Percentiles rank a stretch among this genome's conserved stretches.
phyloP scores from a whole-genome alignment of 495 filamentous ascomycete genomes.

The Tuber magnatum region DNA sequence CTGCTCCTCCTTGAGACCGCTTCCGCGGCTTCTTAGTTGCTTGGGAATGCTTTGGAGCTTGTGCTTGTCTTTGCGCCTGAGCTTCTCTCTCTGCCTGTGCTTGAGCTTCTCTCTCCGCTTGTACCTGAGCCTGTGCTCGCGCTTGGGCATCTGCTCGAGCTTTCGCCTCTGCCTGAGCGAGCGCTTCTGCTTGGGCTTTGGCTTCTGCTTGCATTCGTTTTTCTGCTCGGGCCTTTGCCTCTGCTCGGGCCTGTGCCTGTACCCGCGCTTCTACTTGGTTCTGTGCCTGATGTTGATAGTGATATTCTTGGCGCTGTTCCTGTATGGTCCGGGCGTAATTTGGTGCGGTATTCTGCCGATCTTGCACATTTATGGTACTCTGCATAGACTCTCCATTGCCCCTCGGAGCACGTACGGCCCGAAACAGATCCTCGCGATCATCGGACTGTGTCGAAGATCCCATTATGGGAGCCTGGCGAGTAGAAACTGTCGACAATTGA shows the following conservation, averaged over 20 bases:
- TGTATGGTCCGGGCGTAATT: background rate
- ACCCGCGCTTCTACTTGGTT: background rate
- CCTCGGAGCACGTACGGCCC: background rate
- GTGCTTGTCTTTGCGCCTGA: slow-evolving; percentile 7
- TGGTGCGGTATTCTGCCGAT: background rate
- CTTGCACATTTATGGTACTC: background rate
- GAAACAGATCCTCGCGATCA: background rate
- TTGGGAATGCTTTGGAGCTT: slow-evolving; percentile 9
- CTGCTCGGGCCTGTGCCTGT: slow-evolving; percentile 10
- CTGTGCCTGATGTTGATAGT: background rate
- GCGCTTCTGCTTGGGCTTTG: slow-evolving; percentile 7
- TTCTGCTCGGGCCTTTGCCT: slow-evolving; percentile 8
- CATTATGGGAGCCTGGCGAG: background rate
- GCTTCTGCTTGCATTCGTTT: slow-evolving; percentile 8
- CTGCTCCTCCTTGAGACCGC: background rate
- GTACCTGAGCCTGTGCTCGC: background rate
- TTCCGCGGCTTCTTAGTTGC: slow-evolving; percentile 3
- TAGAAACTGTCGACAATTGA: background rate
- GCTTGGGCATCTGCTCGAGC: slow-evolving; percentile 13
- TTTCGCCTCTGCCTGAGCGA: slow-evolving; percentile 5
- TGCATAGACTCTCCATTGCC: background rate
- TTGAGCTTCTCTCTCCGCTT: slow-evolving; percentile 1
- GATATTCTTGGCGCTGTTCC: background rate
- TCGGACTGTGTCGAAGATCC: background rate
- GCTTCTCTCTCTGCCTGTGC: background rate